Conservation (phyloP, 1,139 yeast genomes). For the Scheffersomyces quercinus region DNA sequence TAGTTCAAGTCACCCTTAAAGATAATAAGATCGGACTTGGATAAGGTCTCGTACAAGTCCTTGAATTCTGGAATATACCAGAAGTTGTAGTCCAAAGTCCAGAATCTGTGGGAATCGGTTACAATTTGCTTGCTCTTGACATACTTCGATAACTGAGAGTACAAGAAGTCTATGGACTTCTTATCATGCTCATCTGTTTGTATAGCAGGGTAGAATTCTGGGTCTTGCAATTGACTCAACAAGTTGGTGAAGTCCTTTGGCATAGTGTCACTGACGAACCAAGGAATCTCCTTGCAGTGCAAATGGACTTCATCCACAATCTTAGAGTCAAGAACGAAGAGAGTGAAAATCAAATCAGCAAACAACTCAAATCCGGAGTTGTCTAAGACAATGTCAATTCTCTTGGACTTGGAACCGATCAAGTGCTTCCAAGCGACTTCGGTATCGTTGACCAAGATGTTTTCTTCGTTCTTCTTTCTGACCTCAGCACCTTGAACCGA, state of each 20-base stretch:
- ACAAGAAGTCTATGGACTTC: slow-evolving; percentile 39
- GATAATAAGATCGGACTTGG: slow-evolving; percentile 65
- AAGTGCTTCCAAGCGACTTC: slow-evolving; percentile 62
- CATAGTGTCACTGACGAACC: slow-evolving; percentile 98
- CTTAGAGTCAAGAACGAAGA: slow-evolving; percentile 73
- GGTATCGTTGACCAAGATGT: slow-evolving; percentile 78
- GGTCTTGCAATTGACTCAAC: slow-evolving; percentile 57
- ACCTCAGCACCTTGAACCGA: slow-evolving; percentile 90
- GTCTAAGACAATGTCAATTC: slow-evolving; percentile 87
- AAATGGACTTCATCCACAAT: slow-evolving; percentile 64
- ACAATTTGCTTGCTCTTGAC: slow-evolving; percentile 51
- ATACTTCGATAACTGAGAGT: slow-evolving; percentile 50
- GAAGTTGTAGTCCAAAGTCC: slow-evolving; percentile 80
- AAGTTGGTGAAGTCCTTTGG: slow-evolving; percentile 71
- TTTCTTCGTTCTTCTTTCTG: slow-evolving; percentile 78
- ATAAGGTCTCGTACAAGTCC: slow-evolving; percentile 50
- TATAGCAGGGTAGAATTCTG: slow-evolving; percentile 52
- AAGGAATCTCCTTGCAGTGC: slow-evolving; percentile 89
- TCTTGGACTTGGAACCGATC: slow-evolving; percentile 24
- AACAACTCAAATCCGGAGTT: slow-evolving; percentile 94
- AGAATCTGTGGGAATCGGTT: slow-evolving; percentile 68
- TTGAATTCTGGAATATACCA: slow-evolving; percentile 60
- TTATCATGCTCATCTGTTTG: slow-evolving; percentile 23
- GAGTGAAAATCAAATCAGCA: slow-evolving; percentile 76
- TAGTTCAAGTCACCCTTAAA: slow-evolving; percentile 96